Conservation (phyloP, 768 basidiomycete species). For the Favolaschia claudopus region DNA sequence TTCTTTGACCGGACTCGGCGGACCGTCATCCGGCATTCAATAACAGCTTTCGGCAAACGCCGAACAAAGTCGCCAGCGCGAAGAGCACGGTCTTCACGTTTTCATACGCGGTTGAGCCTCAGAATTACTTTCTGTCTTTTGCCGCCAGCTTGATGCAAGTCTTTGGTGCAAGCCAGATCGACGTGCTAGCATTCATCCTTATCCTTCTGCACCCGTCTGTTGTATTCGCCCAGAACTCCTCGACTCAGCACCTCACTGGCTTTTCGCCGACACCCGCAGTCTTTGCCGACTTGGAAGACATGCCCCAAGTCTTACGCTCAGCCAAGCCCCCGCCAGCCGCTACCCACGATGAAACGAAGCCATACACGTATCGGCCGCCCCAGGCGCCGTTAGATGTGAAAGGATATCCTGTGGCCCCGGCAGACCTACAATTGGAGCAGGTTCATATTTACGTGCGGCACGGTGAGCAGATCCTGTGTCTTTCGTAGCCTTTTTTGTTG, state of each 20-base stretch:
- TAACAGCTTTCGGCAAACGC: too few relatives aligned
- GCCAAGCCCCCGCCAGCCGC: slow-evolving; percentile 18
- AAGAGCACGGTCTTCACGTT: too few relatives aligned
- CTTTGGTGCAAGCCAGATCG: not conserved
- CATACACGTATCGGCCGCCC: slow-evolving; percentile 38
- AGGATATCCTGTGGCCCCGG: slow-evolving; percentile 65
- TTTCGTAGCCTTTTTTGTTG: not conserved
- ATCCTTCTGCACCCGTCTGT: not conserved
- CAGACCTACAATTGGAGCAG: slow-evolving; percentile 65
- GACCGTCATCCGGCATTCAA: too few relatives aligned
- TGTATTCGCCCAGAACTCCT: slow-evolving; percentile 15
- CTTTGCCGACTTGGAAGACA: slow-evolving; percentile 2
- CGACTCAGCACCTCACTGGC: slow-evolving; percentile 10
- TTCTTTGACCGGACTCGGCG: too few relatives aligned
- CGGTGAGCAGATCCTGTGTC: slow-evolving; percentile 53
- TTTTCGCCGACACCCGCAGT: slow-evolving; percentile 7
- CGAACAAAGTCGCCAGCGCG: too few relatives aligned
- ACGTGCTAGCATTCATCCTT: not conserved
- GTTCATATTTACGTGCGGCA: slow-evolving; percentile 81
- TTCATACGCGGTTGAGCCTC: too few relatives aligned
- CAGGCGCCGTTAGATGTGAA: slow-evolving; percentile 65
- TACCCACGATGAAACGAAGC: slow-evolving; percentile 17
- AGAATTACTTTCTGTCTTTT: too few relatives aligned
- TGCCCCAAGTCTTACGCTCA: slow-evolving; percentile 20
- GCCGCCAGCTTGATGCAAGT: not conserved